phyloP scores from a whole-genome alignment of 768 basidiomycete genomes.

The Suillus bovinus region DNA sequence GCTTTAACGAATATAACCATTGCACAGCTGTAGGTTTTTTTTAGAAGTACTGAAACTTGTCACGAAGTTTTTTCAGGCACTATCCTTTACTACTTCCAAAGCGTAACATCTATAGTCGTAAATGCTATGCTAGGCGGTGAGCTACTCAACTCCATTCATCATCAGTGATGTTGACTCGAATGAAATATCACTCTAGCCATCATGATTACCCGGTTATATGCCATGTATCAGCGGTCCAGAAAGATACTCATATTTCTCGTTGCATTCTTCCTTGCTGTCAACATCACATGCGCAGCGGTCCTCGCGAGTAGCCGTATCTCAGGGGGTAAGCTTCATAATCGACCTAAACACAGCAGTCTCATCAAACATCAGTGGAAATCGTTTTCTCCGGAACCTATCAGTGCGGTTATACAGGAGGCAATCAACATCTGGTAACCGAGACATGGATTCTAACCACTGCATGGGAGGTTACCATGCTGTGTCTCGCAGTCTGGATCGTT shows the following conservation, averaged over 20 bases:
- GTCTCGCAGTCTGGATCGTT: not conserved
- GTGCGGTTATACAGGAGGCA: not conserved
- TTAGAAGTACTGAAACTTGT: not conserved
- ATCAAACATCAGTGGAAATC: not conserved
- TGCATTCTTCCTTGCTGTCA: not conserved
- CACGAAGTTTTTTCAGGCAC: not conserved
- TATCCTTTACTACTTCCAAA: not conserved
- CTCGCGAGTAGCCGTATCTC: not conserved
- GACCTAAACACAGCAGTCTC: not conserved
- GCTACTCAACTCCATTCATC: not conserved
- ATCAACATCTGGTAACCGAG: not conserved
- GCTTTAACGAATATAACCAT: not conserved
- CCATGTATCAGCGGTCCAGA: not conserved
- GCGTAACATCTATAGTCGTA: not conserved
- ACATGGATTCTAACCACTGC: not conserved
- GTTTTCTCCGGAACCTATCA: not conserved
- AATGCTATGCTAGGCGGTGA: constrained; percentile 1
- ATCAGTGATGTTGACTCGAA: not conserved
- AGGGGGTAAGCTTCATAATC: not conserved
- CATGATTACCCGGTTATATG: not conserved
- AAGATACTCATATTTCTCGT: not conserved
- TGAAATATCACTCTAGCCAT: not conserved
- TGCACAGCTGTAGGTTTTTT: not conserved
- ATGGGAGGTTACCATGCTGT: not conserved
- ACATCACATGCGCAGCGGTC: not conserved